Conservation (phyloP, 176 grass and related monocot genomes). For the Ananas comosus region DNA sequence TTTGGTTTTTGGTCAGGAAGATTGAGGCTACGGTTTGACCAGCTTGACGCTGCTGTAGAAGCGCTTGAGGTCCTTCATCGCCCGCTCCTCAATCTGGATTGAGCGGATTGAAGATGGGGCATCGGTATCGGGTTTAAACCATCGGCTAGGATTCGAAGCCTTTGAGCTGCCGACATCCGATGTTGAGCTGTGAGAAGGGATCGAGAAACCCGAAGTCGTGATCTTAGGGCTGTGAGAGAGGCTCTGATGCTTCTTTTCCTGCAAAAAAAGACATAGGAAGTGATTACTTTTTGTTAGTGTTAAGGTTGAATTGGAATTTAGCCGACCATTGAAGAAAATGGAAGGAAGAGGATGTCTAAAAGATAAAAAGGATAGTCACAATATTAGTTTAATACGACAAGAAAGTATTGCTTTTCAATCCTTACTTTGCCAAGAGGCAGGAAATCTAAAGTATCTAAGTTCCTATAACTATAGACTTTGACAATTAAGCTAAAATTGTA, state of each 20-base stretch:
- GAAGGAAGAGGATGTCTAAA: neutral
- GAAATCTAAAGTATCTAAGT: too few relatives aligned
- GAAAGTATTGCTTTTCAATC: too few relatives aligned
- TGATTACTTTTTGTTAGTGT: neutral
- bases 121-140: conserved; percentile 81
- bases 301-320: neutral
- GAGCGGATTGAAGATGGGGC: conserved; percentile 83
- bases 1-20: neutral
- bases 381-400: too few relatives aligned
- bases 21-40: conserved; percentile 61
- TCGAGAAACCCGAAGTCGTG: conserved; percentile 56
- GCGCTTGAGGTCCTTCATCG: conserved; percentile 95
- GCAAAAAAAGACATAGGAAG: conserved; percentile 13
- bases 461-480: too few relatives aligned
- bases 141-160: conserved; percentile 64
- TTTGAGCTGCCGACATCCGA: conserved; percentile 41
- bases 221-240: conserved; percentile 72
- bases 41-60: conserved; percentile 91
- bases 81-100: conserved; percentile 94
- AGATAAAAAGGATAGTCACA: too few relatives aligned
- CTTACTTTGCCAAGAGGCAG: too few relatives aligned
- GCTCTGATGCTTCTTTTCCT: conserved; percentile 65
- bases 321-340: neutral
- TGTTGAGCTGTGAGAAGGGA: conserved; percentile 31
- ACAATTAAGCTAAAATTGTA: too few relatives aligned